These are phyloP conservation scores for Russula ochroleuca DNA, from an alignment of 768 basidiomycete species.

Conservation along the genomic window DNA sequence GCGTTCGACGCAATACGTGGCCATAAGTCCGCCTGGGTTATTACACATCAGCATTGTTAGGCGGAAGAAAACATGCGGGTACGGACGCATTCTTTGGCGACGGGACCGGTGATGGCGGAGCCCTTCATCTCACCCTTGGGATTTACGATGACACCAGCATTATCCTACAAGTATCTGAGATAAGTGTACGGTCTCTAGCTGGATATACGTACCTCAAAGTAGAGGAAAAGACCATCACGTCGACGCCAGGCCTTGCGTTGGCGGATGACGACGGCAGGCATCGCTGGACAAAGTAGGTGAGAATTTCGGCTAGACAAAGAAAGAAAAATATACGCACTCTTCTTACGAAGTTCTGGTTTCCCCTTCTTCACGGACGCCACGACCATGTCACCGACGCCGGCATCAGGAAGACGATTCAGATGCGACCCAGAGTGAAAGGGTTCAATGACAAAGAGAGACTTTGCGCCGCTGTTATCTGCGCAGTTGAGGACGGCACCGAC, in stretches of 20 bases:
- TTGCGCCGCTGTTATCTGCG: conserved; percentile 99
- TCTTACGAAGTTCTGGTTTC: conserved; percentile 99
- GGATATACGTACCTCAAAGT: conserved; percentile 70
- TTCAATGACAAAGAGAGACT: conserved; percentile 92
- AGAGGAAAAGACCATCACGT: conserved; percentile 97
- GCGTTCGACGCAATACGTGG: conserved; percentile 99
- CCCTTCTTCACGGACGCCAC: conserved; percentile 99
- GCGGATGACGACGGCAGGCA: conserved; percentile 95
- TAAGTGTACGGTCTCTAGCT: background rate
- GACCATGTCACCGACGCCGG: conserved; percentile 92
- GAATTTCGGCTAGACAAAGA: background rate
- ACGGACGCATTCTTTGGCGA: conserved; percentile 99
- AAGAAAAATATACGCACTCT: conserved; percentile 62
- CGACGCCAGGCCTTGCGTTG: conserved; percentile 99
- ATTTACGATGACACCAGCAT: conserved; percentile 96
- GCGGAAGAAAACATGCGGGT: background rate
- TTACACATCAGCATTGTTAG: conserved; percentile 5
- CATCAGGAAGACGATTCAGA: conserved; percentile 95
- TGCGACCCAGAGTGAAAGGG: conserved; percentile 94
- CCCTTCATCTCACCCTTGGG: conserved; percentile 99
- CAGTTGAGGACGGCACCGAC: conserved; percentile 95
- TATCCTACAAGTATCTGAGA: conserved; percentile 51
- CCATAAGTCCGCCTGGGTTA: conserved; percentile 85
- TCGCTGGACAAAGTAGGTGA: conserved; percentile 49
- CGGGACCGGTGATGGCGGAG: conserved; percentile 91